Conservation (phyloP, 2,329 filamentous ascomycete species). For the Diplocarpon rosae region DNA sequence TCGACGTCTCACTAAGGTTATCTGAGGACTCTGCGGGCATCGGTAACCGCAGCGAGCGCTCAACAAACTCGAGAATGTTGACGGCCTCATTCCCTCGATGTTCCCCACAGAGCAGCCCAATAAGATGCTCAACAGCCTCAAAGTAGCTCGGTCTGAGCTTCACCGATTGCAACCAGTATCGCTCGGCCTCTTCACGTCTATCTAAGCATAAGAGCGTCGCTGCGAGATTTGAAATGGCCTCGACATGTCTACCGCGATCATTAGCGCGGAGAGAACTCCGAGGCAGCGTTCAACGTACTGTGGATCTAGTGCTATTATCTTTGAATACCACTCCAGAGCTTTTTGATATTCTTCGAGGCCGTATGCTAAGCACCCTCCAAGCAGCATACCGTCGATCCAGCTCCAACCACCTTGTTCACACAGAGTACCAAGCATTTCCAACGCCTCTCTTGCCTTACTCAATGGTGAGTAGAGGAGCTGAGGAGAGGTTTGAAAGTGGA, state of each 20-base stretch:
- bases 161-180: constrained; percentile 77
- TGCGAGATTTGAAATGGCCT: constrained; percentile 87
- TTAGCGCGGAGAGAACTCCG: not conserved
- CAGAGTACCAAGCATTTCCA: constrained; percentile 61
- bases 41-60: constrained; percentile 52
- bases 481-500: constrained; percentile 16
- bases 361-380: constrained; percentile 87
- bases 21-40: constrained; percentile 39
- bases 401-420: constrained; percentile 74
- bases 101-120: constrained; percentile 73
- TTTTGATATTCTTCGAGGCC: constrained; percentile 76
- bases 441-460: constrained; percentile 46
- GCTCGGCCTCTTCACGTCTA: constrained; percentile 71
- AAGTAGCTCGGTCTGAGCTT: constrained; percentile 77
- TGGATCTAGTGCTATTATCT: constrained; percentile 44
- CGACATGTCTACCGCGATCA: constrained; percentile 48
- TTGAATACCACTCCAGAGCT: constrained; percentile 62
- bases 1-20: constrained; percentile 47
- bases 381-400: constrained; percentile 87
- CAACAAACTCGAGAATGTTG: constrained; percentile 75
- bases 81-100: constrained; percentile 78
- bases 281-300: constrained; percentile 33
- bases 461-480: constrained; percentile 13
- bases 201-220: constrained; percentile 79
- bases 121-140: constrained; percentile 88